phyloP scores from a whole-genome alignment of 2,329 filamentous ascomycete genomes.

The Phialophora chinensis region DNA sequence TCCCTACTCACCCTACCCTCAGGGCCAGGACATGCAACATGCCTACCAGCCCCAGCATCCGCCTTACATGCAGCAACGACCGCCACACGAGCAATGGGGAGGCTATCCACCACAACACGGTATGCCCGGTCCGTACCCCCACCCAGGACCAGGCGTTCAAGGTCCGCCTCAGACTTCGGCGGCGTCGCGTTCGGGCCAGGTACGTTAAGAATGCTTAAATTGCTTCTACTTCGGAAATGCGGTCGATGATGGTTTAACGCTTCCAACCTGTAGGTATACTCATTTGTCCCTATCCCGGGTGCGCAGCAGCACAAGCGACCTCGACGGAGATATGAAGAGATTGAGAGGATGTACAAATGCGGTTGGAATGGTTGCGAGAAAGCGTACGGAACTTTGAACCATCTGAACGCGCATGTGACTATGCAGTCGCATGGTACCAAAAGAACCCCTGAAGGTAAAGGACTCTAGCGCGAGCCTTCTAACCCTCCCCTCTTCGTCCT shows the following conservation, averaged over 20 bases:
- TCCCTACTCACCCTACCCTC: conserved; percentile 85
- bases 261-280: conserved; percentile 73
- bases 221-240: neutral
- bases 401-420: conserved; percentile 96
- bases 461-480: conserved; percentile 15
- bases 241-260: neutral
- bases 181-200: conserved; percentile 66
- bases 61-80: conserved; percentile 51
- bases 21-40: conserved; percentile 79
- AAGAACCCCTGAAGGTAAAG: conserved; percentile 93
- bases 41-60: conserved; percentile 50
- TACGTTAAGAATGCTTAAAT: conserved; percentile 44
- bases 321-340: conserved; percentile 92
- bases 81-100: conserved; percentile 51
- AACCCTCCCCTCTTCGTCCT: neutral
- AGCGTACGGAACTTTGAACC: conserved; percentile 95
- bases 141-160: conserved; percentile 64
- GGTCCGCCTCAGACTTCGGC: conserved; percentile 65
- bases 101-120: conserved; percentile 49
- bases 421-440: conserved; percentile 98
- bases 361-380: conserved; percentile 99
- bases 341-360: conserved; percentile 99
- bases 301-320: conserved; percentile 95
- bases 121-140: conserved; percentile 56
- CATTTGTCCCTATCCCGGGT: conserved; percentile 95